phyloP scores from a whole-genome alignment of 202 grass and related monocot species.

The Brachypodium distachyon region DNA sequence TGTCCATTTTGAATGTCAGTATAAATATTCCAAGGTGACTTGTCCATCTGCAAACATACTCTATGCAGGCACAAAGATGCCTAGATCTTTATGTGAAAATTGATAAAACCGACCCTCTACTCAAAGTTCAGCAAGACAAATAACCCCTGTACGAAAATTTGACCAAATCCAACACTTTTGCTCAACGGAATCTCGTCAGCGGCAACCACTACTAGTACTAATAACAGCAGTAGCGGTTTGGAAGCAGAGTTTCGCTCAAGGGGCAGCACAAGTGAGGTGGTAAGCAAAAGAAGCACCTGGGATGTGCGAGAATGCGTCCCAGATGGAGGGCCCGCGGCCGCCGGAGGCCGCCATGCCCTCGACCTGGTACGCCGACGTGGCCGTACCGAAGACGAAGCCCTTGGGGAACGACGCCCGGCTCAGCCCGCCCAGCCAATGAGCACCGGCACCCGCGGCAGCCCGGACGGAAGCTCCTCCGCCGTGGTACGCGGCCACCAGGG shows the following conservation, averaged over 20 bases:
- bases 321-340: slow-evolving; percentile 59
- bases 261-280: neutral
- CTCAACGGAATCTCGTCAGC: no score
- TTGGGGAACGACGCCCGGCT: slow-evolving; percentile 54
- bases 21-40: neutral
- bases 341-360: slow-evolving; percentile 60
- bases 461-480: neutral
- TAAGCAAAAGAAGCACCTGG: slow-evolving; percentile 16
- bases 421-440: slow-evolving; percentile 31
- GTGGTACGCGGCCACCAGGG: slow-evolving; percentile 2
- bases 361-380: slow-evolving; percentile 79
- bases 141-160: no score
- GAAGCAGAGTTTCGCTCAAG: neutral
- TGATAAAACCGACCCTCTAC: no score
- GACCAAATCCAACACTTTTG: no score
- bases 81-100: neutral
- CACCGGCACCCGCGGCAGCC: neutral
- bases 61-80: no score
- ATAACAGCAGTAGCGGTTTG: no score
- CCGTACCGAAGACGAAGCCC: slow-evolving; percentile 76
- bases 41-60: no score
- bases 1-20: neutral
- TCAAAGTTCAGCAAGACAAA: no score
- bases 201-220: neutral
- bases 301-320: slow-evolving; percentile 54